Evolutionary conservation across 2,329 filamentous ascomycete species (phyloP).

Genomic region (Curvularia sp.): DNA sequence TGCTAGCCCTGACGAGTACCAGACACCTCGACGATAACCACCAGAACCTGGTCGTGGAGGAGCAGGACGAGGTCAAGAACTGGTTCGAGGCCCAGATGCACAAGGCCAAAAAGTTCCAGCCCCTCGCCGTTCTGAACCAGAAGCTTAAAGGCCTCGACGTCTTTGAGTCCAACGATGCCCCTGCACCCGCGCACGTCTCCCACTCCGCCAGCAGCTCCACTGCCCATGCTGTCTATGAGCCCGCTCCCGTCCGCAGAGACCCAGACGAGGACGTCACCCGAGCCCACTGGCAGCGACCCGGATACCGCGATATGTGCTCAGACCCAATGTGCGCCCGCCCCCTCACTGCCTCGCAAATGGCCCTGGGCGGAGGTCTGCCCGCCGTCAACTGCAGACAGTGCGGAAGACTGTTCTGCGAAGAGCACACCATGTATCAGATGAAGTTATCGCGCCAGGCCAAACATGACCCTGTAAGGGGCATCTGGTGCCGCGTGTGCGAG

Average conservation of each 20-base stretch:
- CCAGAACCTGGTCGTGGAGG: conserved; percentile 84
- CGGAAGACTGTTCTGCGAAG: conserved; percentile 91
- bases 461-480: conserved; percentile 87
- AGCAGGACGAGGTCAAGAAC: conserved; percentile 93
- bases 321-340: conserved; percentile 78
- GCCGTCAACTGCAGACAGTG: conserved; percentile 94
- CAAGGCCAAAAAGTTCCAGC: conserved; percentile 92
- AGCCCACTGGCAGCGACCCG: conserved; percentile 84
- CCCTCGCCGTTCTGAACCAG: conserved; percentile 88
- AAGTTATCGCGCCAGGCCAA: conserved; percentile 88
- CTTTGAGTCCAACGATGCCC: conserved; percentile 87
- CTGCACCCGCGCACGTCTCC: conserved; percentile 51
- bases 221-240: conserved; percentile 44
- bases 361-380: conserved; percentile 78
- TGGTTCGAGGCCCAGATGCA: conserved; percentile 96
- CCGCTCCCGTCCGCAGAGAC: conserved; percentile 59
- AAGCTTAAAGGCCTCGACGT: conserved; percentile 91
- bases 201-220: conserved; percentile 41
- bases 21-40: conserved; percentile 88
- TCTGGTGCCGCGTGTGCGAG: conserved; percentile 96
- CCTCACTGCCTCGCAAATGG: conserved; percentile 57
- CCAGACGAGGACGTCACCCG: conserved; percentile 90
- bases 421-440: conserved; percentile 99
- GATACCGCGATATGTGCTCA: conserved; percentile 78
- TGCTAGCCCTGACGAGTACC: conserved; percentile 22